Base-by-base conservation (phyloP, 192 early-diverging fungal genomes). In the Rhizoclosmatium globosum region DNA sequence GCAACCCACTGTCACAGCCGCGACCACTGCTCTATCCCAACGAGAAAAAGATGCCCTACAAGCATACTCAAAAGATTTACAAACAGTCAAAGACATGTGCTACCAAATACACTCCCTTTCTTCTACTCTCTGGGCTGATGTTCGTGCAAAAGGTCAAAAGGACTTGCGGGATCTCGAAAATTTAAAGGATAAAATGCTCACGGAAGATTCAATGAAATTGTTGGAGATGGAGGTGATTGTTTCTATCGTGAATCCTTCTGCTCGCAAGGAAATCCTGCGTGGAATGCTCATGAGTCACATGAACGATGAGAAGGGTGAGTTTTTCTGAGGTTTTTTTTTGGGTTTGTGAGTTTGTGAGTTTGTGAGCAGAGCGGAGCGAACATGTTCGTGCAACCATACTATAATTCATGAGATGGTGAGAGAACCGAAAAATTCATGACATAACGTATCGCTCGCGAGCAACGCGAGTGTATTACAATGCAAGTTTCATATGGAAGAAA, bases 211-310 rank as follows among this genome's bases (percentile, higher is more conserved):
- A 56, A 74, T 86, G 64, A 71, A 79, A 19, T 47, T 86, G 9
- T 38, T 89, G n/a, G 82, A 80, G 43, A 87, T 88, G 81, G 89
- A 90, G 64, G 85, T 86, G 2, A 78, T 85, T 7, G 82, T 90
- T n/a, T 47, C 85, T 19, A 88, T 90, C 71, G 80, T 88, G 70
- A 87, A 87, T 76, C 65, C 82, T 19, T 66, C 74, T 23, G 46
- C 70, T 13, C 58, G 89, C 45, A 88, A 85, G 76, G 82, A 88
- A 38, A 84, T 84, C 31, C 66, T 90, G 68, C 66, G 85, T 7
- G 61, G 57, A n/a, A 60, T 82, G 9, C 56, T 90, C 53, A 83
- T 87, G 84, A 64, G 71, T n/a, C 67, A 82, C 47, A 82, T 90
- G 82, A 82, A 71, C 44, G 87, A 90, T 74, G 89, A 90, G 72